Percentiles rank a stretch among this genome's conserved stretches.
These are phyloP conservation scores for Rutidosis leptorrhynchoides DNA, from an alignment of 129 eudicot genomes.

Conservation along the genomic window DNA sequence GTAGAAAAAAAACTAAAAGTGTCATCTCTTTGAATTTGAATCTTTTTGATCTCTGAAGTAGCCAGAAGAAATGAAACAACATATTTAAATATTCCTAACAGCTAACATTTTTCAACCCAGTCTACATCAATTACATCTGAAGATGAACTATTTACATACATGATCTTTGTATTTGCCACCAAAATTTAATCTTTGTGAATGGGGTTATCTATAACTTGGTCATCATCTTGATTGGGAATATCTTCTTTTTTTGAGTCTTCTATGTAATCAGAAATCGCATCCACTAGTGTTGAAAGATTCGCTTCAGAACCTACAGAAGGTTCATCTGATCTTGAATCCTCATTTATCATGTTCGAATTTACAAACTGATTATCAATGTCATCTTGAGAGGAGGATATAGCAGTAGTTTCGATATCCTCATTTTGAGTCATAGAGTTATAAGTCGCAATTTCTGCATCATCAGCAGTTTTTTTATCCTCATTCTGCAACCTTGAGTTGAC, in stretches of 20 bases:
- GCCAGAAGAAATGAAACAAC: too few relatives aligned
- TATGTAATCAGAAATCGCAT: constrained; percentile 27
- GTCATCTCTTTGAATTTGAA: constrained; percentile 76
- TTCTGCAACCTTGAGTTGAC: constrained; percentile 26
- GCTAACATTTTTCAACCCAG: constrained; percentile 43
- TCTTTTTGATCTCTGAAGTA: constrained; percentile 53
- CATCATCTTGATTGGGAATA: constrained; percentile 8
- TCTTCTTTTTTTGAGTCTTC: constrained; percentile 27
- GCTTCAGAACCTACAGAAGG: constrained; percentile 25
- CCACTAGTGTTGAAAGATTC: constrained; percentile 35
- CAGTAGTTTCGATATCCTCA: constrained; percentile 31
- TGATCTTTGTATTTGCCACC: constrained; percentile 2
- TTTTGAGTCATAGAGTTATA: constrained; percentile 26
- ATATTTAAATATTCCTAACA: too few relatives aligned
- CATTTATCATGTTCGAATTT: constrained; percentile 22
- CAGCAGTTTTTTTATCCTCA: constrained; percentile 29
- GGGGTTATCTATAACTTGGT: constrained; percentile 13
- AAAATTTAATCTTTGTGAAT: constrained; percentile 18
- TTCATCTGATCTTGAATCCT: constrained; percentile 30
- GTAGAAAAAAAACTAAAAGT: constrained; percentile 39
- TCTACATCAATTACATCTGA: constrained; percentile 27
- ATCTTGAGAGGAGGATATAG: not conserved
- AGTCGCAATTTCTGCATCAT: constrained; percentile 26
- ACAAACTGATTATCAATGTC: constrained; percentile 29
- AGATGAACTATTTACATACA: constrained; percentile 29